Base-by-base conservation (phyloP, 805 yeast species). In the Yamadazyma sp. region DNA sequence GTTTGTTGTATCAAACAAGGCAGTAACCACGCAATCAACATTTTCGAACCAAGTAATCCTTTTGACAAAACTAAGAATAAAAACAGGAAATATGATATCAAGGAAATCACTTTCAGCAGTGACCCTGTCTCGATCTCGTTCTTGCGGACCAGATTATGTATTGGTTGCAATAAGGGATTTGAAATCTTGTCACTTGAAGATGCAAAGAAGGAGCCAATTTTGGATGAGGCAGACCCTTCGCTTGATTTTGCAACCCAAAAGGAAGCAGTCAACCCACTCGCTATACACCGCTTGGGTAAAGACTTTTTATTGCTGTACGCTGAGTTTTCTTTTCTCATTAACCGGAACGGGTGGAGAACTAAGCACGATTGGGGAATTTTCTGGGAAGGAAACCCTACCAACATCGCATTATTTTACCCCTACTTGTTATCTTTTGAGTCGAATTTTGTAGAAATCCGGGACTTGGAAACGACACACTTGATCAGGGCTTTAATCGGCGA, bases 171-270 rank as follows among this genome's bases (percentile, higher is more conserved):
- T 19, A 87, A 84, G 58, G 99, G 99, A 0, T 93, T 93, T 67
- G 98, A 93, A 64, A 88, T 93, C 53, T 89, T 93, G 24, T 84
- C 95, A 12, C 70, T 90, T 28, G 85, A 84, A 43, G 86, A 84
- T 37, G 83, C 86, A 42, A 85, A 81, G 42, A 88, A 85, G 61
- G 97, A 93, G 62, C 80, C 93, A 7, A 75, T 93, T 35, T 70
- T 93, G 51, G 98, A 93, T 64, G 96, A 96, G n/a, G 99, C 98
- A 0, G 99, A 93, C 55, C 95, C 98, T 0, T 88, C 97, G 13
- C 71, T 93, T 37, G 99, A 93, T 54, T 93, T 93, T 67, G 97
- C 93, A 10, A 86, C 80, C 41, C 85, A 78, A 43, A 71, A 84
- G 42, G 95, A 88, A 59, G 50, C 55, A 8, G 73, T 91, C 44